Conservation (phyloP, 176 grass and related monocot species). For the Guadua angustifolia region DNA sequence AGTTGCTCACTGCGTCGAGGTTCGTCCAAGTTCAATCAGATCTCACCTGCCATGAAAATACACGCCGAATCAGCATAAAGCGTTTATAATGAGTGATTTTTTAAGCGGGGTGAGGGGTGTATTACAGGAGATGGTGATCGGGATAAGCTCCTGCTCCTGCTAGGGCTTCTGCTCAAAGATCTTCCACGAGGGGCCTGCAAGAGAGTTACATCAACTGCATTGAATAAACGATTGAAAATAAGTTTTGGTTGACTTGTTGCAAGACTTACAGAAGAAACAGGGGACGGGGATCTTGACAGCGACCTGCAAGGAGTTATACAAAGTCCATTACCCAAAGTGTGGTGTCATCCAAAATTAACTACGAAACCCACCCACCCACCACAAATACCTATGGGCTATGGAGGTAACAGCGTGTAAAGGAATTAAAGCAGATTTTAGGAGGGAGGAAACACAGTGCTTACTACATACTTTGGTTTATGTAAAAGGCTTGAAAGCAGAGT, state of each 20-base stretch:
- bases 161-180: constrained; percentile 49
- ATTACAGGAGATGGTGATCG: constrained; percentile 49
- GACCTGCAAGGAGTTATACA: constrained; percentile 41
- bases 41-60: constrained; percentile 42
- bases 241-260: not conserved
- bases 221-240: constrained; percentile 1
- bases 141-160: constrained; percentile 49
- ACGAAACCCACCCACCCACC: not conserved
- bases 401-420: not conserved
- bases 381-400: not conserved
- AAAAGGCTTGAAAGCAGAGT: not conserved
- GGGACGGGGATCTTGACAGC: constrained; percentile 38
- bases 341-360: not conserved
- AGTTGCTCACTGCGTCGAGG: not conserved
- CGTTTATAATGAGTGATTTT: not conserved
- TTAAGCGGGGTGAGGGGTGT: not conserved
- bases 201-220: not conserved
- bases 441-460: not conserved
- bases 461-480: not conserved
- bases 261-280: constrained; percentile 46
- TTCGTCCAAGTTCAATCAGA: constrained; percentile 38
- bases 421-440: not conserved
- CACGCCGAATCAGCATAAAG: not conserved
- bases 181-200: constrained; percentile 43
- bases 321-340: constrained; percentile 26